phyloP scores from a whole-genome alignment of 495 filamentous ascomycete genomes.

The Amniculicola lignicola region DNA sequence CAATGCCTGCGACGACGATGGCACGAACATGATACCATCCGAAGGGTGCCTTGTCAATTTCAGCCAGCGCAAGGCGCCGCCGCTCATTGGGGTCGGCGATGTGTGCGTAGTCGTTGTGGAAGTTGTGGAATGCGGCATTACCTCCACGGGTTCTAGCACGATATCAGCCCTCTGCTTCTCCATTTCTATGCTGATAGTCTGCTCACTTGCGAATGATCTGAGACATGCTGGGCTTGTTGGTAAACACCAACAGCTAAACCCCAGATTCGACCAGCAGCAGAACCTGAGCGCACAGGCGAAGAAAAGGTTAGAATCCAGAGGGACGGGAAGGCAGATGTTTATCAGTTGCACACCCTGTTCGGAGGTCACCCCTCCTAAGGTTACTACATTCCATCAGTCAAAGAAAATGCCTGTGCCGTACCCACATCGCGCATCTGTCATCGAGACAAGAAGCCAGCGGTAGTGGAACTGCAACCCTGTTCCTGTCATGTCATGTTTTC shows the following conservation, averaged over 20 bases:
- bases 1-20: constrained; percentile 73
- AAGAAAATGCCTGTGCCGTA: too few species aligned
- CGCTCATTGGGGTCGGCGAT: constrained; percentile 69
- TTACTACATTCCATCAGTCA: too few species aligned
- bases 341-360: too few species aligned
- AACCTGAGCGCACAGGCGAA: too few species aligned
- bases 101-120: constrained; percentile 43
- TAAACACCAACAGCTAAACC: background rate
- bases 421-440: too few species aligned
- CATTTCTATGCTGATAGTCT: background rate
- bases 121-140: constrained; percentile 29
- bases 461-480: too few species aligned
- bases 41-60: constrained; percentile 77
- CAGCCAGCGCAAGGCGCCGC: constrained; percentile 67
- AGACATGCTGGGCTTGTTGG: background rate
- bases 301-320: too few species aligned
- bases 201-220: background rate
- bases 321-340: too few species aligned
- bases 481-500: too few species aligned
- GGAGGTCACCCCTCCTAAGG: too few species aligned
- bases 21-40: constrained; percentile 77
- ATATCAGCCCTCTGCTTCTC: background rate
- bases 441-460: too few species aligned
- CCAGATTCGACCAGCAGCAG: too few species aligned
- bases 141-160: constrained; percentile 14